Conservation (phyloP, 2,329 filamentous ascomycete genomes). For the Cladosporium sp. region DNA sequence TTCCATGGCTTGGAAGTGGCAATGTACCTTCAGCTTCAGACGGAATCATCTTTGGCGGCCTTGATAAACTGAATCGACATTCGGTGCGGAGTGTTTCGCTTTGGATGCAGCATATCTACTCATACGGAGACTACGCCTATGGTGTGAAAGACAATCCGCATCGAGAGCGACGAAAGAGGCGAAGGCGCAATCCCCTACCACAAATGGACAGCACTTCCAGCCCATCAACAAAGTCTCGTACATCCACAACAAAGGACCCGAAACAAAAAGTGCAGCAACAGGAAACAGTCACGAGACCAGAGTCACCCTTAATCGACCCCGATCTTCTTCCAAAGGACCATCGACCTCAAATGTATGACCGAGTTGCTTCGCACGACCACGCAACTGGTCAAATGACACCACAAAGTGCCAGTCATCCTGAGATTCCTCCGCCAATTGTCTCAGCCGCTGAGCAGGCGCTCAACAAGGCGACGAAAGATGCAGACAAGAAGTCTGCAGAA, state of each 20-base stretch:
- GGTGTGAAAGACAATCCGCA: constrained; percentile 79
- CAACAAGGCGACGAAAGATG: constrained; percentile 44
- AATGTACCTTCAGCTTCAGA: constrained; percentile 70
- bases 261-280: constrained; percentile 21
- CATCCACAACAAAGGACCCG: background rate
- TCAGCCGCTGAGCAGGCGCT: constrained; percentile 47
- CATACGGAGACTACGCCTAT: constrained; percentile 80
- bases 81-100: constrained; percentile 73
- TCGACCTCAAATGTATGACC: constrained; percentile 30
- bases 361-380: constrained; percentile 33
- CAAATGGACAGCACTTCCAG: constrained; percentile 32
- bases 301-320: constrained; percentile 21
- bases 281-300: constrained; percentile 14
- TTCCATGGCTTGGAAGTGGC: constrained; percentile 74
- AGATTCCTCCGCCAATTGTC: constrained; percentile 52
- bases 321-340: constrained; percentile 43
- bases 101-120: constrained; percentile 89
- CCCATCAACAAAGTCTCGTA: constrained; percentile 1
- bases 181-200: constrained; percentile 41
- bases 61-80: constrained; percentile 69
- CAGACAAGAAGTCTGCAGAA: constrained; percentile 33
- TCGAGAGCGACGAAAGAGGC: constrained; percentile 59
- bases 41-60: constrained; percentile 82
- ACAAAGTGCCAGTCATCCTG: constrained; percentile 31
- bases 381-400: constrained; percentile 23